phyloP scores from a whole-genome alignment of 371 early-diverging fungal species.

The Sanchytrium tribonematis region DNA sequence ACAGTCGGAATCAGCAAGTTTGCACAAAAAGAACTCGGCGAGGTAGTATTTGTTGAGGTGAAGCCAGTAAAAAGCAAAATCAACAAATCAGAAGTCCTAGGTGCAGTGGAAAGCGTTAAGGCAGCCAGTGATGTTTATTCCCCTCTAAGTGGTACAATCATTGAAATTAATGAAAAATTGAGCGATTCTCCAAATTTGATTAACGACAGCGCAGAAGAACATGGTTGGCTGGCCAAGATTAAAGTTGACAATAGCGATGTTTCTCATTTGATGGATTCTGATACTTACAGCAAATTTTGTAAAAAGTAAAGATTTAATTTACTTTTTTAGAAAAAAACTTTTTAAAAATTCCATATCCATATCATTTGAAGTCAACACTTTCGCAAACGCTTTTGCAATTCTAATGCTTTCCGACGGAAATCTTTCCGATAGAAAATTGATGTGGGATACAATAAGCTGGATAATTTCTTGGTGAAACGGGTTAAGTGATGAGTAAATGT shows the following conservation, averaged over 20 bases:
- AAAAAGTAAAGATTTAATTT: not conserved
- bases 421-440: not conserved
- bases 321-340: not conserved
- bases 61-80: constrained; percentile 30
- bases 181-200: constrained; percentile 36
- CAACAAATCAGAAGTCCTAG: constrained; percentile 31
- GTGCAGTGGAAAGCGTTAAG: constrained; percentile 81
- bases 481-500: not conserved
- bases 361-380: not conserved
- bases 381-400: not conserved
- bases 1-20: constrained; percentile 76
- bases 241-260: not conserved
- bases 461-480: not conserved
- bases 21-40: constrained; percentile 70
- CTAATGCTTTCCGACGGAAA: not conserved
- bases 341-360: not conserved
- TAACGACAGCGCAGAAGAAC: constrained; percentile 38
- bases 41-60: constrained; percentile 72
- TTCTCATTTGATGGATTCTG: not conserved
- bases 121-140: constrained; percentile 74
- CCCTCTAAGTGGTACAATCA: constrained; percentile 52
- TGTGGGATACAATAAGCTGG: not conserved
- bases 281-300: not conserved
- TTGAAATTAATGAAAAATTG: constrained; percentile 39
- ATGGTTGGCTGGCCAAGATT: constrained; percentile 23